Conservation (phyloP, 768 basidiomycete species). For the Auriscalpium microsporum region DNA sequence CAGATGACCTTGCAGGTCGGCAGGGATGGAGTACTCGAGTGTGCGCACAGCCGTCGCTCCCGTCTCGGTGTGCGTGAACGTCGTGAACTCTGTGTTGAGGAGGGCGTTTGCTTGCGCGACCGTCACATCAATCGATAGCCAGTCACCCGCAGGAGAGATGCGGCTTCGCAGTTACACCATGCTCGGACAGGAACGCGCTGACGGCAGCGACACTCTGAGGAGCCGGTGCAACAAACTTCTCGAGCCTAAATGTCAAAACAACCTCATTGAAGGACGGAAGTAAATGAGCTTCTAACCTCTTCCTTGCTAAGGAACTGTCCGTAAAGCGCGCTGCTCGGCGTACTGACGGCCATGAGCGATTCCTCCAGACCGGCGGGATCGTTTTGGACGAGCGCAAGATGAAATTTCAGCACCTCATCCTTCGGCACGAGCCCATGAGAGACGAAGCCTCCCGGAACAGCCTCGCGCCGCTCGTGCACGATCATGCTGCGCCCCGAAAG, state of each 20-base stretch:
- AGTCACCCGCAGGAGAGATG: conserved; percentile 17
- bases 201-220: conserved; percentile 4
- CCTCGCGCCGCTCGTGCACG: conserved; percentile 2
- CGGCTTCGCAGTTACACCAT: conserved; percentile 9
- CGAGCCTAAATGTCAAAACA: background rate
- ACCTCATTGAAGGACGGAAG: background rate
- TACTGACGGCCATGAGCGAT: conserved; percentile 10
- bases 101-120: conserved; percentile 13
- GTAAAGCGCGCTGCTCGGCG: conserved; percentile 14
- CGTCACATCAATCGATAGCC: conserved; percentile 19
- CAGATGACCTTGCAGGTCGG: conserved; percentile 8
- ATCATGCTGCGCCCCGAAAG: background rate
- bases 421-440: background rate
- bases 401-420: background rate
- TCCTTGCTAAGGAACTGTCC: conserved; percentile 18
- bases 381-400: conserved; percentile 1
- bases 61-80: conserved; percentile 8
- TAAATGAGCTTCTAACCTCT: conserved; percentile 9
- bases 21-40: conserved; percentile 16
- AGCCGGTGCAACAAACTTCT: conserved; percentile 6
- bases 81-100: conserved; percentile 12
- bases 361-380: background rate
- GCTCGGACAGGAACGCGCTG: conserved; percentile 1
- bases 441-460: background rate
- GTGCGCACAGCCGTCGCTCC: conserved; percentile 11